phyloP scores from a whole-genome alignment of 345 rosid genomes.

The Fremontodendron californicum region DNA sequence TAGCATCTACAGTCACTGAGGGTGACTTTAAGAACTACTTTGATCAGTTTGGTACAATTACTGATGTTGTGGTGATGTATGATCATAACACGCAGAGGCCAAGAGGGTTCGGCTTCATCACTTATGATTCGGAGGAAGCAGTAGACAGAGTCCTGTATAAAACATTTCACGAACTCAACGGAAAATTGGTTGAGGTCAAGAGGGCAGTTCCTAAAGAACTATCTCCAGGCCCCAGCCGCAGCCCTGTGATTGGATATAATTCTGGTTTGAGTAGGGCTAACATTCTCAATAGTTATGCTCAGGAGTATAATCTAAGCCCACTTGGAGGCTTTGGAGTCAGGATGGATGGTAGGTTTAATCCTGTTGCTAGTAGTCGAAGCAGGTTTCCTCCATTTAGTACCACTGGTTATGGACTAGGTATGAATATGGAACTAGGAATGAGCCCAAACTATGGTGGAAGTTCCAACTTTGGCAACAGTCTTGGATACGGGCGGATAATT shows the following conservation, averaged over 20 bases:
- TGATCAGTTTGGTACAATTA: constrained; percentile 76
- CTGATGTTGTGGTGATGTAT: constrained; percentile 97
- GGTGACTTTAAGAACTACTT: constrained; percentile 57
- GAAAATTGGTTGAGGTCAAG: constrained; percentile 98
- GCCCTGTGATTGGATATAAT: constrained; percentile 65
- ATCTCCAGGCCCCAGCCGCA: constrained; percentile 63
- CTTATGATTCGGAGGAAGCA: constrained; percentile 88
- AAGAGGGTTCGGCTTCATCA: constrained; percentile 98
- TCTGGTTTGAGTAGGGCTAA: constrained; percentile 67
- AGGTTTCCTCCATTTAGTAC: constrained; percentile 52
- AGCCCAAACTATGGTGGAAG: constrained; percentile 58
- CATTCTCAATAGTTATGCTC: constrained; percentile 69
- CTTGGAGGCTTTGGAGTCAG: constrained; percentile 54
- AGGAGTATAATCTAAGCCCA: constrained; percentile 53
- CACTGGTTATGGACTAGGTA: constrained; percentile 59
- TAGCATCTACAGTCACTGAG: constrained; percentile 56
- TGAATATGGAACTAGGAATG: constrained; percentile 66
- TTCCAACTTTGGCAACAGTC: constrained; percentile 51
- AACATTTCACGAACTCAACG: constrained; percentile 94
- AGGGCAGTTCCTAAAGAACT: constrained; percentile 90
- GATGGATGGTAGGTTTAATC: constrained; percentile 64
- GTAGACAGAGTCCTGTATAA: constrained; percentile 81
- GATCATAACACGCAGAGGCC: constrained; percentile 98
- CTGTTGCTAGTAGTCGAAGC: constrained; percentile 60
- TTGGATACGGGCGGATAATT: constrained; percentile 61